phyloP scores from a whole-genome alignment of 129 eudicot species.

The Centella asiatica region DNA sequence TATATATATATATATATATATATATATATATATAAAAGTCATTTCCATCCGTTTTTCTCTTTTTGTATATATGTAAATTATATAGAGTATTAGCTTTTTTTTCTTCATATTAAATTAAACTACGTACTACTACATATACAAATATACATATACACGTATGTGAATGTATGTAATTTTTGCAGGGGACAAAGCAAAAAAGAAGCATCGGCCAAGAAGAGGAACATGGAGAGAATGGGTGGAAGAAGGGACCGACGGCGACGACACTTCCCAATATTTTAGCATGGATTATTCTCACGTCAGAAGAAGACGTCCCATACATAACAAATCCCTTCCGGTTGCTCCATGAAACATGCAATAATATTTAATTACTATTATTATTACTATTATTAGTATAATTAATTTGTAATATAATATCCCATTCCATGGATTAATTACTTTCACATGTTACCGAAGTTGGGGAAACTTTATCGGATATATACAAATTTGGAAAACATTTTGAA shows the following conservation, averaged over 20 bases:
- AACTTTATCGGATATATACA: not conserved
- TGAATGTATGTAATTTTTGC: not conserved
- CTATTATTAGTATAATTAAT: not conserved
- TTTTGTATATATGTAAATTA: too few relatives aligned
- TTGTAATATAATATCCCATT: too few relatives aligned
- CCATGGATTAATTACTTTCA: too few relatives aligned
- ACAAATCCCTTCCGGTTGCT: conserved; percentile 9
- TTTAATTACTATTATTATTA: not conserved
- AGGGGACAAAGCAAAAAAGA: conserved; percentile 26
- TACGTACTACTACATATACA: too few relatives aligned
- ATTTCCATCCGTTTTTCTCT: too few relatives aligned
- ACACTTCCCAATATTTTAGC: conserved; percentile 28
- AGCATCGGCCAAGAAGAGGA: conserved; percentile 14
- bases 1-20: too few relatives aligned
- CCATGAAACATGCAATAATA: conserved; percentile 2
- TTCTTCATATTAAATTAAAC: too few relatives aligned
- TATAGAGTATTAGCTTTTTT: too few relatives aligned
- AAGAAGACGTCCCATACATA: conserved; percentile 67
- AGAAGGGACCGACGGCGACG: conserved; percentile 26
- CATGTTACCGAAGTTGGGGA: too few relatives aligned
- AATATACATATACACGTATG: too few relatives aligned
- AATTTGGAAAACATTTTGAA: not conserved
- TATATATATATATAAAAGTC: too few relatives aligned
- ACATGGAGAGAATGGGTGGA: conserved; percentile 31
- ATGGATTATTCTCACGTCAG: conserved; percentile 59